Conservation (phyloP, 495 filamentous ascomycete species). For the Aspergillus hancockii region DNA sequence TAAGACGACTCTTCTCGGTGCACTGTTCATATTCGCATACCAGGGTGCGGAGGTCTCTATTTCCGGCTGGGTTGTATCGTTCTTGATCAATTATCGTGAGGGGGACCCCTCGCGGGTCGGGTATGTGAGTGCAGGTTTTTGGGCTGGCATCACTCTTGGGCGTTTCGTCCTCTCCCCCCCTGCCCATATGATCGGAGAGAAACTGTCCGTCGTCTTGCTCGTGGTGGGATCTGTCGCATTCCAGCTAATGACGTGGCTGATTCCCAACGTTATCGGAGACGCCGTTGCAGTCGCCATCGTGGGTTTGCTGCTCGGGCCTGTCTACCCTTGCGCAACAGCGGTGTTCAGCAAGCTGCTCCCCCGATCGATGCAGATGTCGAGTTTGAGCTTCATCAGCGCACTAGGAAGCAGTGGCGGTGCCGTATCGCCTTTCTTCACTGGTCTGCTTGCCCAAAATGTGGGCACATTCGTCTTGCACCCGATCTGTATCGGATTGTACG, state of each 20-base stretch:
- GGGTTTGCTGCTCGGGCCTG: conserved; percentile 74
- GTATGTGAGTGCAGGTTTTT: conserved; percentile 82
- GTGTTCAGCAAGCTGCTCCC: conserved; percentile 65
- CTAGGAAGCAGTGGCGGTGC: conserved; percentile 76
- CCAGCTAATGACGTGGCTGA: conserved; percentile 72
- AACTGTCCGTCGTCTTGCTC: conserved; percentile 61
- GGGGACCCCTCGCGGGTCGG: conserved; percentile 68
- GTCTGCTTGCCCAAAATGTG: conserved; percentile 64
- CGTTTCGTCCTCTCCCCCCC: conserved; percentile 66
- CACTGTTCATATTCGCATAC: conserved; percentile 79
- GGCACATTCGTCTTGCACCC: conserved; percentile 79
- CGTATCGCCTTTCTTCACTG: conserved; percentile 72
- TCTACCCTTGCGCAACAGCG: conserved; percentile 71
- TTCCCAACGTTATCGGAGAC: conserved; percentile 70
- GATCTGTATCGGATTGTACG: conserved; percentile 65
- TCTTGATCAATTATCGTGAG: conserved; percentile 68
- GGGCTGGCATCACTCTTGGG: conserved; percentile 75
- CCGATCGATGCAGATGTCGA: conserved; percentile 62
- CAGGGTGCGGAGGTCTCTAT: conserved; percentile 78
- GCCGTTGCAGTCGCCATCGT: conserved; percentile 71
- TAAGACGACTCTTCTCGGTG: conserved; percentile 60
- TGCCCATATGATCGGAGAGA: conserved; percentile 68
- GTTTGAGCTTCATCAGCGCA: conserved; percentile 68
- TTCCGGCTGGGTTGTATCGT: conserved; percentile 81
- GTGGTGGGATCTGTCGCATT: conserved; percentile 61